Percentiles rank a stretch among this genome's conserved stretches.
These are phyloP conservation scores for Fusarium bactridioides DNA, from an alignment of 2,329 filamentous ascomycete species.

Conservation along the genomic window DNA sequence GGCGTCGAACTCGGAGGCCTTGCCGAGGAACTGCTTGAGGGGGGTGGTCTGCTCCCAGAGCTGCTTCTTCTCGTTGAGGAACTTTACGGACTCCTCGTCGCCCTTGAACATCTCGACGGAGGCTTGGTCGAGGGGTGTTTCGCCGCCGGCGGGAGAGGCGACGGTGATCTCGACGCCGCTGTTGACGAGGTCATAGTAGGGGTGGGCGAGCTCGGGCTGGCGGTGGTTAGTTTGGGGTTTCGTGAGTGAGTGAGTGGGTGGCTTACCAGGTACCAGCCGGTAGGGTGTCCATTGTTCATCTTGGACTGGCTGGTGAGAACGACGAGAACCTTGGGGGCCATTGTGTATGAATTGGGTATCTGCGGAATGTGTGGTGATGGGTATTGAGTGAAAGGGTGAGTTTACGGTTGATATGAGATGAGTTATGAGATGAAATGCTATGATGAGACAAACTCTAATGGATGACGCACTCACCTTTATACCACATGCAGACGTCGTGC, in stretches of 20 bases:
- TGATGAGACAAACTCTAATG: neutral
- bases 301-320: constrained; percentile 71
- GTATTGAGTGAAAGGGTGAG: neutral
- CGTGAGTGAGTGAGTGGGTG: neutral
- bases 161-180: constrained; percentile 58
- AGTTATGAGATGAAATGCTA: neutral
- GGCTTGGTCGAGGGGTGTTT: constrained; percentile 66
- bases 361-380: neutral
- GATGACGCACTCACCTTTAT: constrained; percentile 23
- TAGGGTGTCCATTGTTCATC: constrained; percentile 61
- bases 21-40: constrained; percentile 63
- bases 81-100: constrained; percentile 61
- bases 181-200: constrained; percentile 63
- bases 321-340: constrained; percentile 71
- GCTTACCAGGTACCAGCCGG: constrained; percentile 75
- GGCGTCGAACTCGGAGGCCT: constrained; percentile 68
- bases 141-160: constrained; percentile 69
- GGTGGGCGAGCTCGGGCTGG: constrained; percentile 70
- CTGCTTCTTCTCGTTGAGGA: constrained; percentile 62
- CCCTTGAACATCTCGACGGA: constrained; percentile 63
- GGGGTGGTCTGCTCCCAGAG: constrained; percentile 71
- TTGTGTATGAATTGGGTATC: constrained; percentile 38
- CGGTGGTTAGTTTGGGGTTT: neutral
- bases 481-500: neutral
- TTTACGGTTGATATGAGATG: neutral